These are phyloP conservation scores for Metarhizium sp. DNA, from an alignment of 2,329 filamentous ascomycete species.

Conservation along the genomic window DNA sequence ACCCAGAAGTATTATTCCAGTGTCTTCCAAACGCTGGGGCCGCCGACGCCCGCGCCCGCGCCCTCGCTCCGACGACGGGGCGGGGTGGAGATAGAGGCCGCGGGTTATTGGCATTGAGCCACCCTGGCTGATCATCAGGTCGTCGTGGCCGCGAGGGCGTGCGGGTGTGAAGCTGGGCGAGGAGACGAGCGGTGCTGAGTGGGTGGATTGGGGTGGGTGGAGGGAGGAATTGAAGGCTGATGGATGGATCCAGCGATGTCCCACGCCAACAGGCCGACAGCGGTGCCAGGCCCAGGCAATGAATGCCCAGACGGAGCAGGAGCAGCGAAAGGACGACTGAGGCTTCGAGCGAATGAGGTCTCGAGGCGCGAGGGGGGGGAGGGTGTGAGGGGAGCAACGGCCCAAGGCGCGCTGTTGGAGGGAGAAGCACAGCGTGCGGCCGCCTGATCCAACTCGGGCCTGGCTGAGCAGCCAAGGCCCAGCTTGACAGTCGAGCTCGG, in stretches of 20 bases:
- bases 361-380: too few species aligned
- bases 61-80: constrained; percentile 1
- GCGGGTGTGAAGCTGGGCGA: constrained; percentile 3
- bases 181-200: constrained; percentile 1
- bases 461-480: neutral
- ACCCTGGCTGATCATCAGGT: constrained; percentile 14
- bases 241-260: neutral
- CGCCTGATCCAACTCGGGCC: too few species aligned
- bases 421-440: too few species aligned
- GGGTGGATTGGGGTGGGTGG: neutral
- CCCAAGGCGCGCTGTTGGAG: too few species aligned
- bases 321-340: too few species aligned
- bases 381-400: too few species aligned
- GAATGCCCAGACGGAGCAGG: neutral
- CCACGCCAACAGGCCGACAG: too few species aligned
- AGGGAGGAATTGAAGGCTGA: too few species aligned
- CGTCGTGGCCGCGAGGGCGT: neutral
- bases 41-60: neutral
- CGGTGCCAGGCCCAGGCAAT: too few species aligned
- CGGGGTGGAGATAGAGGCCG: constrained; percentile 3
- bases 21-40: constrained; percentile 10
- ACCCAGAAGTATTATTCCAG: constrained; percentile 8
- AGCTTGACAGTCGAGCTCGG: neutral
- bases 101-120: constrained; percentile 5
- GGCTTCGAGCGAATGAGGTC: too few species aligned